Base-by-base conservation (phyloP, 176 grass and related monocot species). In the Musa acuminata region DNA sequence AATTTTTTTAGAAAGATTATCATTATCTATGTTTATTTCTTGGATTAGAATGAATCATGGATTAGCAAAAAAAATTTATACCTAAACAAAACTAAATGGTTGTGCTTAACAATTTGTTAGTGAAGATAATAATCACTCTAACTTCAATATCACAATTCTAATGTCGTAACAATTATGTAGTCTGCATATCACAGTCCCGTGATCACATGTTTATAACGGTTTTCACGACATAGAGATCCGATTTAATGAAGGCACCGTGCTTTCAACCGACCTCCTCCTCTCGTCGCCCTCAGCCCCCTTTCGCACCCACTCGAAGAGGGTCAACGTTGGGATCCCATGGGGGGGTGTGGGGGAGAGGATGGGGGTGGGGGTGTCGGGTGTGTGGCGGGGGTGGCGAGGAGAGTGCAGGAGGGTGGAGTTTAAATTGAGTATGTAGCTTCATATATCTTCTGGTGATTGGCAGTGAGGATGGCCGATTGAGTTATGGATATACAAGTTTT, bases 401-500 rank as follows among this genome's bases (percentile, higher is more conserved):
- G 23, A 23, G 23, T 23, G 23, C 23, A 23, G 29, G 29, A 35
- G 29, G 29, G 29, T 35, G 29, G 29, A 24, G 62, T n/a, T 64
- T 8, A 64, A 64, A 64, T 64, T 25, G 21, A 59, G 58, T 14
- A 23, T 74, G 8, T 29, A 25, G 72, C 2, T 60, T 55, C 13
- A 74, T 72, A 50, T 17, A 25, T 23, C 10, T 52, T 64, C 63
- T 48, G 68, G 20, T 53, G 9, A 72, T 79, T 89, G 76, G 83
- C 88, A 98, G 95, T 71, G 90, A 87, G 85, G 88, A 89, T 80
- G 86, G 86, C 60, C 91, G 77, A 81, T 82, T 98, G 69, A 93
- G 84, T 78, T 98, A 83, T 64, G 95, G 95, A 60, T 93, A 91
- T 81, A 86, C 89, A 22, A 99, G 95, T 79, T 99, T 93, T 84